These are phyloP conservation scores for Alternaria triticimaculans DNA, from an alignment of 2,329 filamentous ascomycete genomes.

Conservation along the genomic window DNA sequence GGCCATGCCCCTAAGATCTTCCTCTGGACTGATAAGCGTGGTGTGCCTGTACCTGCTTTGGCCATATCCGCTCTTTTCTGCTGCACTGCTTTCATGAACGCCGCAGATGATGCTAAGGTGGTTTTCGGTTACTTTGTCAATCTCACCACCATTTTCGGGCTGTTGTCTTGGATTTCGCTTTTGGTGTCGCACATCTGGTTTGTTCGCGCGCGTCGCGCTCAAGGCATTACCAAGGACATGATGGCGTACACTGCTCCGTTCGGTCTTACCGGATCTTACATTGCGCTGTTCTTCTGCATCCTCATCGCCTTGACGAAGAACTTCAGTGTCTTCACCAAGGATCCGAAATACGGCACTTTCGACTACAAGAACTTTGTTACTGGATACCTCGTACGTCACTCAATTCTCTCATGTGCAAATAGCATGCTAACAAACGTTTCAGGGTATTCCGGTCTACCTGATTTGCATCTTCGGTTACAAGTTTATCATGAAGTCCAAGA, in stretches of 20 bases:
- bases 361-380: slow-evolving; percentile 80
- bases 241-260: slow-evolving; percentile 71
- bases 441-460: slow-evolving; percentile 76
- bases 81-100: slow-evolving; percentile 69
- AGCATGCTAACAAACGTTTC: slow-evolving; percentile 55
- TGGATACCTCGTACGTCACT: slow-evolving; percentile 60
- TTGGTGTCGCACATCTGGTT: slow-evolving; percentile 59
- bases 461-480: slow-evolving; percentile 66
- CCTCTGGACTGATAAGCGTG: slow-evolving; percentile 71
- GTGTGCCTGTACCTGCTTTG: slow-evolving; percentile 73
- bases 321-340: slow-evolving; percentile 71
- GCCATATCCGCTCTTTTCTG: slow-evolving; percentile 66
- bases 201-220: slow-evolving; percentile 53
- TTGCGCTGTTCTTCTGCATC: slow-evolving; percentile 72
- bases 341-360: slow-evolving; percentile 60
- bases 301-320: slow-evolving; percentile 84
- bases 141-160: slow-evolving; percentile 50
- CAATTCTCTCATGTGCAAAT: background rate
- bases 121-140: slow-evolving; percentile 60
- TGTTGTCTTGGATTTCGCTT: slow-evolving; percentile 58
- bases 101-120: slow-evolving; percentile 47
- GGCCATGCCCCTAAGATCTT: slow-evolving; percentile 76
- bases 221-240: slow-evolving; percentile 52
- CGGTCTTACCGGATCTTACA: slow-evolving; percentile 72
- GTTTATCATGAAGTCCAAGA: slow-evolving; percentile 34